Evolutionary conservation across 129 eudicot species (phyloP).

Genomic region (Oenanthe sinensis): DNA sequence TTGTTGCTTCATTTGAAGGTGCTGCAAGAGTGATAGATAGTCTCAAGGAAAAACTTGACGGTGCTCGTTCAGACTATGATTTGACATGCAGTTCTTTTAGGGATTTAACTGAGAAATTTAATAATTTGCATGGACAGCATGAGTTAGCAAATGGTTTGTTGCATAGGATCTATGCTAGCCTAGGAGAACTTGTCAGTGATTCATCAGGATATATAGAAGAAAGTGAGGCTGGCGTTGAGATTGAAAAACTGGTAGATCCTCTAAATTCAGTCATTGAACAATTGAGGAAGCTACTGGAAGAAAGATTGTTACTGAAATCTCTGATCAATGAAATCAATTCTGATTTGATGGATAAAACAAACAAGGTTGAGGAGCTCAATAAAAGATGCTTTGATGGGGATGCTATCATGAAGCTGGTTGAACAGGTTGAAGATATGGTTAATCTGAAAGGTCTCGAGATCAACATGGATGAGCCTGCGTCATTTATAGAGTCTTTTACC

Average conservation of each 20-base stretch:
- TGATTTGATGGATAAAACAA: conserved; percentile 42
- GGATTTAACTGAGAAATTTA: conserved; percentile 32
- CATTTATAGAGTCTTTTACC: conserved; percentile 43
- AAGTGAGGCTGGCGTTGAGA: conserved; percentile 24
- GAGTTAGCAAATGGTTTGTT: conserved; percentile 34
- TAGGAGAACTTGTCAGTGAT: conserved; percentile 45
- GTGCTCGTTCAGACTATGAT: conserved; percentile 32
- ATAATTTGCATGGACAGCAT: conserved; percentile 38
- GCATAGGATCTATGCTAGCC: conserved; percentile 46
- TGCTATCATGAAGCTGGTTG: conserved; percentile 34
- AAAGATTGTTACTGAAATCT: conserved; percentile 44
- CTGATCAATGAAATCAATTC: conserved; percentile 37
- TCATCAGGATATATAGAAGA: conserved; percentile 28
- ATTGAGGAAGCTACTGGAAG: conserved; percentile 33
- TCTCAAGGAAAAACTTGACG: conserved; percentile 45
- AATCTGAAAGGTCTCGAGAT: conserved; percentile 28
- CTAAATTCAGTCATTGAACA: conserved; percentile 35
- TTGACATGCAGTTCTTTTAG: conserved; percentile 21
- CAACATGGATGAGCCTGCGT: conserved; percentile 33
- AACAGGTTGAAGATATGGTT: conserved; percentile 39
- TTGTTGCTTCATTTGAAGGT: conserved; percentile 39
- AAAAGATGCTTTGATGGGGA: conserved; percentile 32
- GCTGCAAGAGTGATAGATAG: conserved; percentile 48
- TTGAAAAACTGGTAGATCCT: conserved; percentile 36
- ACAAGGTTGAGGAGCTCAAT: conserved; percentile 44